Percentiles rank a stretch among this genome's conserved stretches.
Evolutionary conservation across 805 yeast species (phyloP).

Genomic region (Gaillardinia entomophila): DNA sequence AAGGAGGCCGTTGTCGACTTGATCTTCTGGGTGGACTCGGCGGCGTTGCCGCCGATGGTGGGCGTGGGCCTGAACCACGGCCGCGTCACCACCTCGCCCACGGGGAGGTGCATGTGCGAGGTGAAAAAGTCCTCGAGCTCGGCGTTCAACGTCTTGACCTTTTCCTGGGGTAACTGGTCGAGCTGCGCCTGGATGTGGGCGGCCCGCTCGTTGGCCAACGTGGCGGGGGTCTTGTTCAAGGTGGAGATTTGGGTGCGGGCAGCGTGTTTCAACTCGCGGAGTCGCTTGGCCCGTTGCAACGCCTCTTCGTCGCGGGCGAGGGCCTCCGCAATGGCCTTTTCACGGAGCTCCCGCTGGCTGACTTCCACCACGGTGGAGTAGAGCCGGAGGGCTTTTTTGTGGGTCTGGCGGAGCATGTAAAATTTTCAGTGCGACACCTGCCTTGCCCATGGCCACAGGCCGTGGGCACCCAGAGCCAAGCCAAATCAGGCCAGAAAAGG

Average conservation of each 20-base stretch:
- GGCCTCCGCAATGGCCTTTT: constrained; percentile 37
- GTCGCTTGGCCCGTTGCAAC: constrained; percentile 25
- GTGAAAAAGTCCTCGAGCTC: constrained; percentile 35
- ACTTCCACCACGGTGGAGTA: background rate
- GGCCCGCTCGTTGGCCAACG: constrained; percentile 24
- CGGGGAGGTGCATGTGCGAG: constrained; percentile 27
- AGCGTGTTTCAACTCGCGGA: constrained; percentile 25
- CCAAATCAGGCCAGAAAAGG: too few relatives aligned
- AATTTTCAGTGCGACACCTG: too few relatives aligned
- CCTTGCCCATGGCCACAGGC: too few relatives aligned
- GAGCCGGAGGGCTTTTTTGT: background rate
- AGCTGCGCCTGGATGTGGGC: constrained; percentile 25
- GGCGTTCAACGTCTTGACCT: constrained; percentile 34
- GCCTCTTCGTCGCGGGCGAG: constrained; percentile 39
- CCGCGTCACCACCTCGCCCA: constrained; percentile 17
- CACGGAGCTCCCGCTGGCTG: constrained; percentile 27
- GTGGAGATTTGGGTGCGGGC: constrained; percentile 21
- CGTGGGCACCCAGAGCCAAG: too few relatives aligned
- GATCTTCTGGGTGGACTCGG: constrained; percentile 10
- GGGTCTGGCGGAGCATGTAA: too few relatives aligned
- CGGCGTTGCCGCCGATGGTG: too few relatives aligned
- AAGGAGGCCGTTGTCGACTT: constrained; percentile 26
- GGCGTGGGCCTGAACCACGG: constrained; percentile 31
- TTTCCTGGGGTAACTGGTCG: constrained; percentile 20
- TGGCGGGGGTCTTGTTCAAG: constrained; percentile 29